Conservation (phyloP, 768 basidiomycete genomes). For the Kondoa subrosea region DNA sequence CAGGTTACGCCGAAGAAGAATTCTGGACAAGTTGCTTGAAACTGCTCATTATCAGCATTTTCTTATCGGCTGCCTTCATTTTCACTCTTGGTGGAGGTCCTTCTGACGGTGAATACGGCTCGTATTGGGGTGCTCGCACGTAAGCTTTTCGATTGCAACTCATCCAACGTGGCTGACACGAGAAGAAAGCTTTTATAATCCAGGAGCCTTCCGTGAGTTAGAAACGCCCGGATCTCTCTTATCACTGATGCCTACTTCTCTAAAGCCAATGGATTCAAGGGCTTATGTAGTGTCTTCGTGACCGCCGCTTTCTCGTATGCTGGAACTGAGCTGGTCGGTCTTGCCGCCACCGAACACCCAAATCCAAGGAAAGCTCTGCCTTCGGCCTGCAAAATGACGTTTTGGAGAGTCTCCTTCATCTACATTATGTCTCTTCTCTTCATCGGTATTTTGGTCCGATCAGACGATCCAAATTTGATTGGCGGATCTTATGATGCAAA, state of each 20-base stretch:
- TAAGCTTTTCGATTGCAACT: too few species aligned
- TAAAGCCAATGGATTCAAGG: slow-evolving; percentile 55
- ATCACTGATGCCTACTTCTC: too few species aligned
- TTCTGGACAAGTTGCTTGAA: slow-evolving; percentile 79
- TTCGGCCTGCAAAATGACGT: slow-evolving; percentile 68
- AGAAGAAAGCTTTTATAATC: slow-evolving; percentile 41
- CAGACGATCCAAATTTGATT: slow-evolving; percentile 33
- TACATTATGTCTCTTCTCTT: slow-evolving; percentile 33
- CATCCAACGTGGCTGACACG: too few species aligned
- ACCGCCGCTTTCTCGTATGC: slow-evolving; percentile 56
- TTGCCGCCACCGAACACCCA: slow-evolving; percentile 63
- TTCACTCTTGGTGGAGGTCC: slow-evolving; percentile 65
- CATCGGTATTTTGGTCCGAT: slow-evolving; percentile 33
- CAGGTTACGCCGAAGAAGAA: slow-evolving; percentile 54
- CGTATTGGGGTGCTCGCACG: slow-evolving; percentile 33
- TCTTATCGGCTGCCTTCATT: slow-evolving; percentile 60
- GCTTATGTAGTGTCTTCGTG: slow-evolving; percentile 54
- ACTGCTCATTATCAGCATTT: slow-evolving; percentile 55
- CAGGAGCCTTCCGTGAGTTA: slow-evolving; percentile 42
- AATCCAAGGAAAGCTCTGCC: slow-evolving; percentile 82
- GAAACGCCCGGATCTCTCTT: too few species aligned
- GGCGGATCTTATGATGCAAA: slow-evolving; percentile 32
- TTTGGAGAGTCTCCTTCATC: slow-evolving; percentile 72
- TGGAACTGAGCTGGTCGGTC: slow-evolving; percentile 70
- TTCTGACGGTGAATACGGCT: slow-evolving; percentile 35